Evolutionary conservation across 2,329 filamentous ascomycete species (phyloP), one percentile per base, ranked within the genome.

Genomic region (Graphilbum ipis-grandicollis): DNA sequence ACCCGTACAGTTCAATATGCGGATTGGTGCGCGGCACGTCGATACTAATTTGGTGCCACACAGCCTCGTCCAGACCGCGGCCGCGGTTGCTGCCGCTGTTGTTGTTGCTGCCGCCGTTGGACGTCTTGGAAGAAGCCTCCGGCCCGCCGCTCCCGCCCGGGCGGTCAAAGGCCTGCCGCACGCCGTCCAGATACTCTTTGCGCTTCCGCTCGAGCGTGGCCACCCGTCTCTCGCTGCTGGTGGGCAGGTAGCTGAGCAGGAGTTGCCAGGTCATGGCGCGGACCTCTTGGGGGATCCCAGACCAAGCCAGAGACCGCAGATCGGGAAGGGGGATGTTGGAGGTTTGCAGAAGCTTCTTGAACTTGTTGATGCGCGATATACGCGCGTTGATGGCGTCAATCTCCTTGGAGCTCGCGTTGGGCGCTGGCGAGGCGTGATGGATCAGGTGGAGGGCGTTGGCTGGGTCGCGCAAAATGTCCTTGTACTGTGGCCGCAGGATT

Each of bases 11-110:
- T 47, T 92, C 82, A 37, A 98, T 78, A 56, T 96, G 90, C 10
- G 90, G 90, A 52, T 93, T 96, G 4, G 90, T 98, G 35, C 90
- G 75, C 3, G 90, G 90, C 18, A 96, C 83, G 52, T 98, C 90
- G 50, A 98, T 98, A 56, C 85, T 94, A 58, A 98, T 96, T 53
- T 98, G 90, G 60, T 98, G 90, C 90, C 90, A 98, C 41, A 98
- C 76, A n/a, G 84, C 80, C 60, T 98, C 90, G 48, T 98, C 92
- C 15, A 98, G 60, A 2, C 71, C 59, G 8, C 43, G 43, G 13
- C 45, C 40, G 4, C 42, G 13, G 53, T 44, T 23, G 30, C 34
- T 23, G 12, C 5, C 9, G 54, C 48, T 43, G 26, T n/a, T 6
- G 7, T 4, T 14, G 31, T 8, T 13, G 6, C 21, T 23, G 23